These are phyloP conservation scores for Oxytropis ochrocephala DNA, from an alignment of 306 rosid species.

Conservation along the genomic window DNA sequence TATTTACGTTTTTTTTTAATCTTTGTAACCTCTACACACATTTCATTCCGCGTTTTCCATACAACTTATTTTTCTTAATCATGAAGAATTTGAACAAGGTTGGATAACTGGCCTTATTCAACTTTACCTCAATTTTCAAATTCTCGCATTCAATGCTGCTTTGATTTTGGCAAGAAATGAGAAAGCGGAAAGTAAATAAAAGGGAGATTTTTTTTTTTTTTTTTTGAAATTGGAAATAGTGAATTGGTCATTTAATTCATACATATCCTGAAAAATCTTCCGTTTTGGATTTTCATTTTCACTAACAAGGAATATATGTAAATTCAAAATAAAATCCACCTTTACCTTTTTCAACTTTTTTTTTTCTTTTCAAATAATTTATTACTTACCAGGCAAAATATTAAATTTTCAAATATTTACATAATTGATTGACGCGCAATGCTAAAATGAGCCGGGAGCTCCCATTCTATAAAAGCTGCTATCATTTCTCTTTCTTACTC, in stretches of 20 bases:
- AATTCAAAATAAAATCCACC: background rate
- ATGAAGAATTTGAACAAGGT: constrained; percentile 16
- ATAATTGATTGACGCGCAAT: background rate
- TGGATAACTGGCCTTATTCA: constrained; percentile 1
- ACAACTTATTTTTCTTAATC: background rate
- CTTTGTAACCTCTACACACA: background rate
- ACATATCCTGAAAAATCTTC: background rate
- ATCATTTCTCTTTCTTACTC: background rate
- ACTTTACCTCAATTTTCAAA: background rate
- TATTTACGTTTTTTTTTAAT: no score
- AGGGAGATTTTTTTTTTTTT: background rate
- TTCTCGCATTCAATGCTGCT: background rate
- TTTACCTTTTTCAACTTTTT: background rate
- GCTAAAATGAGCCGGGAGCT: constrained; percentile 38
- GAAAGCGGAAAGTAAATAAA: background rate
- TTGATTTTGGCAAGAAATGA: no score
- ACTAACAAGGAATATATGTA: background rate
- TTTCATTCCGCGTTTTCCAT: background rate
- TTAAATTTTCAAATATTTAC: background rate
- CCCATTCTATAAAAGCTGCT: constrained; percentile 3
- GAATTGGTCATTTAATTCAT: constrained; percentile 17
- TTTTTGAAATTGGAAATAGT: constrained; percentile 9
- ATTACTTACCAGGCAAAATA: background rate
- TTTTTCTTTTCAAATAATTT: background rate
- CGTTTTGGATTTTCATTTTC: constrained; percentile 7